Evolutionary conservation across 345 rosid genomes (phyloP).

Genomic region (Salix brachista): DNA sequence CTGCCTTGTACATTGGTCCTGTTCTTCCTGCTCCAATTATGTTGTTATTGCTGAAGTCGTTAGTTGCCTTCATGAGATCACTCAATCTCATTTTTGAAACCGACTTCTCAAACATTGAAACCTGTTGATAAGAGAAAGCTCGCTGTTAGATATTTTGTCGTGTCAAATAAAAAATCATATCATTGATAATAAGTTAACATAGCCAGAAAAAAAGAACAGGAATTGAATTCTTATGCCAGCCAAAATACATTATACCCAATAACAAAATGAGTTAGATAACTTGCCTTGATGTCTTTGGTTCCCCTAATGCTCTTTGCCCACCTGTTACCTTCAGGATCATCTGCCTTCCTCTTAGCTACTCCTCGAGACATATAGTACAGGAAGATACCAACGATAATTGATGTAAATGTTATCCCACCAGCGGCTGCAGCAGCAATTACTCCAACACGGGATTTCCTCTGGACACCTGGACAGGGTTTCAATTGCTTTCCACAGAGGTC

Average conservation of each 20-base stretch:
- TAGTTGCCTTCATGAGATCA: constrained; percentile 90
- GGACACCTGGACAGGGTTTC: constrained; percentile 27
- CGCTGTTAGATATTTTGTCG: constrained; percentile 6
- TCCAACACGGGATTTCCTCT: constrained; percentile 27
- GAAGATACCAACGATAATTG: constrained; percentile 45
- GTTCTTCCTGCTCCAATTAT: constrained; percentile 84
- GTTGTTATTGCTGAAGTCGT: constrained; percentile 66
- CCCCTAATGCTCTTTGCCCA: constrained; percentile 78
- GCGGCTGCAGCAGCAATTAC: constrained; percentile 59
- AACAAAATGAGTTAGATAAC: constrained; percentile 10
- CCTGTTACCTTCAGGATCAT: constrained; percentile 89
- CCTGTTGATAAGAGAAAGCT: constrained; percentile 43
- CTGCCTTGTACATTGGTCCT: constrained; percentile 77
- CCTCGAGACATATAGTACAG: constrained; percentile 56
- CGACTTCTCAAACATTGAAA: constrained; percentile 79
- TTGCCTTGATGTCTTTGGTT: constrained; percentile 66
- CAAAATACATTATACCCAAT: not conserved
- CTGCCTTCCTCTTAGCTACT: constrained; percentile 57
- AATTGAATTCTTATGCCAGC: not conserved
- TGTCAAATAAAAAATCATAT: not conserved
- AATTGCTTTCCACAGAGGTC: constrained; percentile 62
- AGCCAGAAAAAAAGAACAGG: not conserved
- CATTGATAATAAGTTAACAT: not conserved
- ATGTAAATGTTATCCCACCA: constrained; percentile 63
- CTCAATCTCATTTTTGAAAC: constrained; percentile 68